Percentiles rank a stretch among this genome's conserved stretches.
phyloP scores from a whole-genome alignment of 73 alveolate species.

The Paramecium sexaurelia region DNA sequence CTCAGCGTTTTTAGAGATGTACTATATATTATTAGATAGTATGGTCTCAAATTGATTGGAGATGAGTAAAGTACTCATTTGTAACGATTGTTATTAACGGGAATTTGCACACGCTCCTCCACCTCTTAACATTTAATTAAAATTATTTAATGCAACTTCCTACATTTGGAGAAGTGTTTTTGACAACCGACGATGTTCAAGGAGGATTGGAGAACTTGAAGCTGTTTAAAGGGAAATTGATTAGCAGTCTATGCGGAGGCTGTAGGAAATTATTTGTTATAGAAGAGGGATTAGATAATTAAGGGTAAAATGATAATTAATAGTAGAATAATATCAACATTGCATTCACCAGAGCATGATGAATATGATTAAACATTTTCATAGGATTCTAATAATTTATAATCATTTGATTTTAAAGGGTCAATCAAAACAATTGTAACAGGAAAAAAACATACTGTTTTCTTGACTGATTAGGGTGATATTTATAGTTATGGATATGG shows the following conservation, averaged over 20 bases:
- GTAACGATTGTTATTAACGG: not conserved
- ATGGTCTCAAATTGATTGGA: not conserved
- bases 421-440: constrained; percentile 57
- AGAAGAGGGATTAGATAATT: constrained; percentile 62
- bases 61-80: not conserved
- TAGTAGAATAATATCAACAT: constrained; percentile 28
- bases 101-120: not conserved
- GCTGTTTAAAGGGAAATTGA: constrained; percentile 61
- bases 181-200: constrained; percentile 59
- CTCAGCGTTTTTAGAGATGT: not conserved
- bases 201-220: constrained; percentile 65
- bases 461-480: constrained; percentile 88
- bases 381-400: constrained; percentile 25
- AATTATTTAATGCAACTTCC: constrained; percentile 53
- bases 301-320: not conserved
- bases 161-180: constrained; percentile 64
- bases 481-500: constrained; percentile 95
- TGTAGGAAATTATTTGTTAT: constrained; percentile 58
- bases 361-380: constrained; percentile 64
- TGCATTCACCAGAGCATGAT: constrained; percentile 65
- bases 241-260: constrained; percentile 62
- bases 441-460: constrained; percentile 67
- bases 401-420: constrained; percentile 63
- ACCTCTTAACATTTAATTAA: not conserved
- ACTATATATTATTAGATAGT: not conserved